Conservation (phyloP, 805 yeast genomes). For the Spathaspora gorwiae region DNA sequence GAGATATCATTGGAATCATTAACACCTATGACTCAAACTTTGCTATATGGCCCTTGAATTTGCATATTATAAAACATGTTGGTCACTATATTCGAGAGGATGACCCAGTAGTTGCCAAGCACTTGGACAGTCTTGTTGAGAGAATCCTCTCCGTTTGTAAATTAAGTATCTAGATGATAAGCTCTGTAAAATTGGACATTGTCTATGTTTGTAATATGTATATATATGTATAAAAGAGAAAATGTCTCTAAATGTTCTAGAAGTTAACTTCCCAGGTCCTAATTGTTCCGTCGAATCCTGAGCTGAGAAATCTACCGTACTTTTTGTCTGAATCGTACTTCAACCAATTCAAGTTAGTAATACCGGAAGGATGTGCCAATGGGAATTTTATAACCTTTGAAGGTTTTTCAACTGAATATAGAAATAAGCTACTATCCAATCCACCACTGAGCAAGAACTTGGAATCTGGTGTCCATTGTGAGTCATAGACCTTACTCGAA, state of each 20-base stretch:
- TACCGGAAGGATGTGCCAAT: constrained; percentile 89
- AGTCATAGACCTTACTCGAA: constrained; percentile 71
- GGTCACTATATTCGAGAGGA: constrained; percentile 17
- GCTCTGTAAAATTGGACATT: not conserved
- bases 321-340: constrained; percentile 23
- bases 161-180: not conserved
- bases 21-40: constrained; percentile 32
- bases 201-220: not conserved
- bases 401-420: constrained; percentile 78
- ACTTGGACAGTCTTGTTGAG: constrained; percentile 17
- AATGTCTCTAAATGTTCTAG: not conserved
- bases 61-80: constrained; percentile 29
- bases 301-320: constrained; percentile 48
- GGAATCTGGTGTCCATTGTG: constrained; percentile 75
- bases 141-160: constrained; percentile 8
- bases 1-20: constrained; percentile 35
- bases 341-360: constrained; percentile 70
- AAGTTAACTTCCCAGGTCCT: constrained; percentile 59
- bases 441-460: constrained; percentile 75
- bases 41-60: constrained; percentile 31
- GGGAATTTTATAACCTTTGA: constrained; percentile 66
- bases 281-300: constrained; percentile 78
- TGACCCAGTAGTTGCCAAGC: constrained; percentile 15
- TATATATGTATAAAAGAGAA: not conserved
- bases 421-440: constrained; percentile 72